Base-by-base conservation (phyloP, 805 yeast species). In the Wickerhamomyces canadensis region DNA sequence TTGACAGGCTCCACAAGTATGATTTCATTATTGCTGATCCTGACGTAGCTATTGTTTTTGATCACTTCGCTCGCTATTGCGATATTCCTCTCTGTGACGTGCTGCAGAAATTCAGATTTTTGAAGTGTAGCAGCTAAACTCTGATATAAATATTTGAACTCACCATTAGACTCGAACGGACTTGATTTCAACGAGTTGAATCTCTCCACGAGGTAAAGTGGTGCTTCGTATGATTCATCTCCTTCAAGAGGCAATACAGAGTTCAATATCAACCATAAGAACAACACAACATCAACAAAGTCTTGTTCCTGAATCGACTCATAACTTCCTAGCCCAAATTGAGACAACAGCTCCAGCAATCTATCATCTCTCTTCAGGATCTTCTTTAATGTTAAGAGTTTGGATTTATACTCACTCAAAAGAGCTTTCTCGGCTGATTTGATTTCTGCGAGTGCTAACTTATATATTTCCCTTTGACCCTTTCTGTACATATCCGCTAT, bases 401-500 rank as follows among this genome's bases (percentile, higher is more conserved):
- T 34, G 1, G 41, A 19, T 49, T 74, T 78, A 48, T 70, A 51
- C 4, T 64, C 59, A 4, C 55, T 58, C 18, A 82, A 44, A 31
- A 72, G 38, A 3, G 49, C 49, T 51, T 79, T 81, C 47, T 83
- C 88, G 1, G 55, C 27, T 15, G 57, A 53, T 47, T 73, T 78
- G 37, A 78, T 57, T 22, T 56, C 57, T 28, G 67, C 64, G 6
- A 76, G 52, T 0, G 76, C 55, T 7, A 57, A 41, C 31, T 66
- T 70, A 30, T 74, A 67, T 3, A 80, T 64, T 1, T 55, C 45
- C 27, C 57, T 58, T 49, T 83, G 89, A 0, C 76, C 68, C 5
- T 55, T 45, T 41, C 71, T 61, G 52, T 82, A 83, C 2, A 61
- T 54, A 16, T 52, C 53, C 7, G 76, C 73, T 27, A 44, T 48